Evolutionary conservation across 192 early-diverging fungal species (phyloP).

Genomic region (Umbelopsis isabellina): DNA sequence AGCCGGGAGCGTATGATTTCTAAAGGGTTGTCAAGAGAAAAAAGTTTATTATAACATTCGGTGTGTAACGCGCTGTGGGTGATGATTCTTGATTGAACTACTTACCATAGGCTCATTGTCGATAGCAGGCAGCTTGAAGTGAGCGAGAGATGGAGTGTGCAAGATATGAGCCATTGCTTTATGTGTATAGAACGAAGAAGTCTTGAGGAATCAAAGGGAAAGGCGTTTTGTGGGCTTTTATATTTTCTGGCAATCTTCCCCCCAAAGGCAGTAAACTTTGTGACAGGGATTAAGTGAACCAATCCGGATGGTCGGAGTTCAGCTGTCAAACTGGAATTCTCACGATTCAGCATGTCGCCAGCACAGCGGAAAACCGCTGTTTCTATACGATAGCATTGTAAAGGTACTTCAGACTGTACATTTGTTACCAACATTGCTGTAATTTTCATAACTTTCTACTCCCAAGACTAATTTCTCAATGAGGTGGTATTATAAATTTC

Average conservation of each 20-base stretch:
- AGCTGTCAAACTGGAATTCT: conserved; percentile 23
- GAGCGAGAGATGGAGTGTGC: conserved; percentile 67
- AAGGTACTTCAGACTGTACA: too few species aligned
- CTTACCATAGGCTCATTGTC: conserved; percentile 86
- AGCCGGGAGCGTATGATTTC: conserved; percentile 71
- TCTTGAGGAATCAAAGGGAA: background rate
- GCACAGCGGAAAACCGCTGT: background rate
- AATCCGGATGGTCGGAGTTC: conserved; percentile 21
- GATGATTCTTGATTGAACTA: background rate
- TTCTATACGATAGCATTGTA: background rate
- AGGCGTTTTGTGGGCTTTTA: background rate
- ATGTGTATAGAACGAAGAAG: background rate
- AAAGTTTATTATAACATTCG: background rate
- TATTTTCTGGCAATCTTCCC: background rate
- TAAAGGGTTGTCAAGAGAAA: background rate
- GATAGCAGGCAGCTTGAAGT: conserved; percentile 81
- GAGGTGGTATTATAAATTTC: too few species aligned
- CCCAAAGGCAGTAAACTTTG: background rate
- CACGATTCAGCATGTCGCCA: background rate
- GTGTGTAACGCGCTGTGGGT: background rate
- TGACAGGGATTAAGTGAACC: conserved; percentile 15
- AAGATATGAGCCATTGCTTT: conserved; percentile 24
- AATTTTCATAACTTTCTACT: too few species aligned
- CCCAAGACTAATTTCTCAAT: too few species aligned
- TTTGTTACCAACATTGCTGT: too few species aligned